Conservation (phyloP, 2,329 filamentous ascomycete genomes). For the Didymella keratinophila region DNA sequence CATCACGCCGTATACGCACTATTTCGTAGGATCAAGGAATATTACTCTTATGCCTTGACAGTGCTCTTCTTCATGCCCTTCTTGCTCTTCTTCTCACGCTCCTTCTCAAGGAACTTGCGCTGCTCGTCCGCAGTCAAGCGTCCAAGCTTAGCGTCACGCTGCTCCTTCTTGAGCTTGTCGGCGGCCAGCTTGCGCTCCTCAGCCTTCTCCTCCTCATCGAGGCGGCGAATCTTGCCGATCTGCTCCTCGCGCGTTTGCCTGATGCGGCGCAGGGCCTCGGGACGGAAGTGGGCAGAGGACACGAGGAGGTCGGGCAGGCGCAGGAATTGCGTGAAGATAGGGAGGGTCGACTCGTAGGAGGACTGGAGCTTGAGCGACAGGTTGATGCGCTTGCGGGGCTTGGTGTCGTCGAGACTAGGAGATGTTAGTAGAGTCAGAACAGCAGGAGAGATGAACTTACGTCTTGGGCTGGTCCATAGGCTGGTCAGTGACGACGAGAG, state of each 20-base stretch:
- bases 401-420: slow-evolving; percentile 78
- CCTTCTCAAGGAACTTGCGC: slow-evolving; percentile 73
- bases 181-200: slow-evolving; percentile 63
- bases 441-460: slow-evolving; percentile 60
- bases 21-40: too few species aligned
- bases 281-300: slow-evolving; percentile 80
- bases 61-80: slow-evolving; percentile 71
- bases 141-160: slow-evolving; percentile 75
- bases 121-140: slow-evolving; percentile 69
- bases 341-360: slow-evolving; percentile 66
- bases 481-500: slow-evolving; percentile 88
- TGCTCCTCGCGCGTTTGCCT: slow-evolving; percentile 80
- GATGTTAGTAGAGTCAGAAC: neutral
- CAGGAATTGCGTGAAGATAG: slow-evolving; percentile 82
- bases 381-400: slow-evolving; percentile 84
- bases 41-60: slow-evolving; percentile 55
- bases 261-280: slow-evolving; percentile 86
- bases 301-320: slow-evolving; percentile 85
- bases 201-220: slow-evolving; percentile 74
- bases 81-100: slow-evolving; percentile 83
- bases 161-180: slow-evolving; percentile 78
- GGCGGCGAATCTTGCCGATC: slow-evolving; percentile 78
- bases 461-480: slow-evolving; percentile 84
- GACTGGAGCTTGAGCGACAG: slow-evolving; percentile 75
- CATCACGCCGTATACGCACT: too few species aligned